Percentiles rank a stretch among this genome's conserved stretches.
Evolutionary conservation across 2,329 filamentous ascomycete genomes (phyloP).

Genomic region (Fusarium robinianum): DNA sequence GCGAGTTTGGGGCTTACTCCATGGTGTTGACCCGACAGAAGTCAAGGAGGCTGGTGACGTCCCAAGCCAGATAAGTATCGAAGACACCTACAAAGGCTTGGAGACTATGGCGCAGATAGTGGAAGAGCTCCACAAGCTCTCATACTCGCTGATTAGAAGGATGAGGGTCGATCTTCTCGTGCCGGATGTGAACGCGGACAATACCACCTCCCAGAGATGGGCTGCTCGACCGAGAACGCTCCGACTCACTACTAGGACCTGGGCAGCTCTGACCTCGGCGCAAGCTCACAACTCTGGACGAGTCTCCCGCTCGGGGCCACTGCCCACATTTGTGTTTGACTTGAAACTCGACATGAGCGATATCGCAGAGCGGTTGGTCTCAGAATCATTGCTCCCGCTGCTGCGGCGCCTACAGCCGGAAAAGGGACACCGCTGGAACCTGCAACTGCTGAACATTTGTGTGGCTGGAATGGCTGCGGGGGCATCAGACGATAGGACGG

Average conservation of each 20-base stretch:
- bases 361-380: constrained; percentile 70
- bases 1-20: constrained; percentile 76
- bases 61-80: constrained; percentile 89
- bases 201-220: constrained; percentile 58
- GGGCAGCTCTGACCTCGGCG: constrained; percentile 44
- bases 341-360: constrained; percentile 60
- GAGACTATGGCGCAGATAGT: constrained; percentile 66
- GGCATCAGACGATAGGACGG: constrained; percentile 54
- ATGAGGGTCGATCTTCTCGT: constrained; percentile 78
- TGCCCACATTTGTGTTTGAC: constrained; percentile 76
- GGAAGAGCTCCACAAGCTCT: constrained; percentile 70
- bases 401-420: constrained; percentile 76
- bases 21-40: constrained; percentile 77
- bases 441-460: constrained; percentile 84
- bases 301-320: constrained; percentile 73
- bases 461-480: constrained; percentile 79
- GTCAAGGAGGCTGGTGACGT: constrained; percentile 73
- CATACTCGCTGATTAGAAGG: constrained; percentile 71
- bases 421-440: constrained; percentile 69
- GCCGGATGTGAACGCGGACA: constrained; percentile 46
- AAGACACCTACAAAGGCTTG: constrained; percentile 83
- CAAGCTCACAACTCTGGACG: constrained; percentile 66
- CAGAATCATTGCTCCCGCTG: constrained; percentile 69
- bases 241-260: constrained; percentile 76
- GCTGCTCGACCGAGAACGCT: constrained; percentile 80